A percentile compares a stretch with the other conserved stretches of the same genome.
Conservation (phyloP, 1,284 basidiomycete genomes). For the Trametes sp. region DNA sequence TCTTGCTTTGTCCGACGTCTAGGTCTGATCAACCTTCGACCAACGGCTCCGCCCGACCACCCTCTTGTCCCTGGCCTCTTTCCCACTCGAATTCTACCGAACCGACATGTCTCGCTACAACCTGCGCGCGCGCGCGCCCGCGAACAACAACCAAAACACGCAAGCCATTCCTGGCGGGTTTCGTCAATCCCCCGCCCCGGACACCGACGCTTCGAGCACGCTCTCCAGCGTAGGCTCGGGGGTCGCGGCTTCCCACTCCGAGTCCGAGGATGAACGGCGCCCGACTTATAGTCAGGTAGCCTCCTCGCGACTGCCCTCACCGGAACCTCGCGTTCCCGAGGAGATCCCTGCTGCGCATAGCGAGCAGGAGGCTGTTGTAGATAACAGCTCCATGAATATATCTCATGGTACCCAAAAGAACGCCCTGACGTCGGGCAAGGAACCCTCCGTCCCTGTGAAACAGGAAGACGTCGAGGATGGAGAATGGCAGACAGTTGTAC, state of each 20-base stretch:
- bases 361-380: neutral
- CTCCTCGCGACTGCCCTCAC: neutral
- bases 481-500: neutral
- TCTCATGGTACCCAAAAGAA: neutral
- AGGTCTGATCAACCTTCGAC: slow-evolving; percentile 11
- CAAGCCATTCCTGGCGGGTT: neutral
- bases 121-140: neutral
- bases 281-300: slow-evolving; percentile 7
- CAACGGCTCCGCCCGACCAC: neutral
- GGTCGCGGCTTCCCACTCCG: neutral
- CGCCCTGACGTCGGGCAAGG: neutral
- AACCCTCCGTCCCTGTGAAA: neutral
- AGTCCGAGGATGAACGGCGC: neutral
- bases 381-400: slow-evolving; percentile 1
- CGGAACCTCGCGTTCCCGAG: slow-evolving; percentile 3
- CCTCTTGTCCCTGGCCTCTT: neutral
- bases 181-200: neutral
- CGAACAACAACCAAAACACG: neutral
- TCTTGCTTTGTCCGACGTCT: neutral
- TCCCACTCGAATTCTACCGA: neutral
- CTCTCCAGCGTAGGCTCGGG: neutral
- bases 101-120: neutral
- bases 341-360: neutral
- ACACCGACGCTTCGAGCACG: neutral
- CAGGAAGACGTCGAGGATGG: neutral